Base-by-base conservation (phyloP, 306 rosid genomes). In the Cucumis melo region DNA sequence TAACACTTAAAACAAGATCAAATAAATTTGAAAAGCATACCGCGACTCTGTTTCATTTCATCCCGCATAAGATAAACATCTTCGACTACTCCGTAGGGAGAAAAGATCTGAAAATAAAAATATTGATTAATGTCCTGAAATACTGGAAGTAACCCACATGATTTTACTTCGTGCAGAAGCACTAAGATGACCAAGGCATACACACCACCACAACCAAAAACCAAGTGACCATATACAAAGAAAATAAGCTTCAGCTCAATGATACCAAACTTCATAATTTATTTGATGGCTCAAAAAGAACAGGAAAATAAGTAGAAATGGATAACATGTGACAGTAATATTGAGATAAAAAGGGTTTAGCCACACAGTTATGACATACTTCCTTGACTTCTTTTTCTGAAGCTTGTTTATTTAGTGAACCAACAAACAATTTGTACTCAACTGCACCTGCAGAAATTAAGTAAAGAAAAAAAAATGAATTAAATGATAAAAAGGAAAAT, bases 41-140 rank as follows among this genome's bases (percentile, higher is more conserved):
- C 98, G 36, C 97, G 97, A 79, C 96, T 94, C 80, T 87, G 97
- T 88, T 87, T 90, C 81, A 86, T 78, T 75, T 91, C 97, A 87
- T 94, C 98, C 55, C 97, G 95, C 97, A 91, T 91, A 57, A 94
- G 97, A 83, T 94, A 94, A 82, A 91, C 96, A 84, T 91, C 97
- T 87, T 94, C 97, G 60, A 94, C 96, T 74, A 84, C 89, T 38
- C 97, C 98, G 86, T 87, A 91, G 34, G 88, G 90, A 66, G 91
- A 82, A 83, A 94, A 94, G 56, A 94, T 86, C 97, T 94, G 91
- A 71, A 76, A 75, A 62, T 85, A 79, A 51, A 83, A 51, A 78
- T 13, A 68, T 83, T 60, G 46, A 63, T 66, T 77, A 84, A 20
- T 83, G 79, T 77, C 83, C 55, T 57, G 32, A 38, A 23, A 42